Evolutionary conservation across 345 rosid genomes (phyloP).

Genomic region (Hirschfeldia incana): DNA sequence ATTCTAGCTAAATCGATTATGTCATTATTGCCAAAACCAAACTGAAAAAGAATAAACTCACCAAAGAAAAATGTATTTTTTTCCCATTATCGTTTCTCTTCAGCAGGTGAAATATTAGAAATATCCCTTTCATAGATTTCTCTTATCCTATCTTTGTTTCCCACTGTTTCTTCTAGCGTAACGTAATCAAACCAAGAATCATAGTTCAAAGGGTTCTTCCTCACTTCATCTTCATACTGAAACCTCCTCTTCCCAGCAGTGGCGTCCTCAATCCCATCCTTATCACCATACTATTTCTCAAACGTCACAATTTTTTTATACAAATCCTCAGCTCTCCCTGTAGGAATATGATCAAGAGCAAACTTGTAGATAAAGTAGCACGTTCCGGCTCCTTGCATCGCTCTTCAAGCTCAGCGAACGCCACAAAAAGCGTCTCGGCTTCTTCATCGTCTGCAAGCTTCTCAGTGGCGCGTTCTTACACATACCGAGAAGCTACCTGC

Average conservation of each 20-base stretch:
- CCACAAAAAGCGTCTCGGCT: background rate
- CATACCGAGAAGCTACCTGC: background rate
- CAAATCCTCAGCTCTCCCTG: background rate
- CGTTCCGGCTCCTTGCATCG: background rate
- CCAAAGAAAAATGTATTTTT: no score
- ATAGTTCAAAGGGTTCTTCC: background rate
- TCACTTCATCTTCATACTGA: slow-evolving; percentile 7
- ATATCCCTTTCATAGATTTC: background rate
- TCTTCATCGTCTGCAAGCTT: background rate
- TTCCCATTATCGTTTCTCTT: no score
- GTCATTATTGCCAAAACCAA: no score
- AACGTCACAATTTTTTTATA: background rate
- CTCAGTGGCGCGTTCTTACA: background rate
- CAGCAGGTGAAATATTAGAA: no score
- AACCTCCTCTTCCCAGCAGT: background rate
- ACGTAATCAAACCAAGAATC: slow-evolving; percentile 8
- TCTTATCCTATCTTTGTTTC: background rate
- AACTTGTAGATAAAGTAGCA: background rate
- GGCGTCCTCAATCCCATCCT: background rate
- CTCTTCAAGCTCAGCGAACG: background rate
- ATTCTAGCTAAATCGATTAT: no score
- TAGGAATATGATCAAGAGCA: background rate
- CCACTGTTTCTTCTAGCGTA: slow-evolving; percentile 1
- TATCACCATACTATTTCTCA: background rate
- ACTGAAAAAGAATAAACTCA: no score